These are phyloP conservation scores for Lanmaoa pseudosensibilis DNA, from an alignment of 768 basidiomycete genomes.

Conservation along the genomic window DNA sequence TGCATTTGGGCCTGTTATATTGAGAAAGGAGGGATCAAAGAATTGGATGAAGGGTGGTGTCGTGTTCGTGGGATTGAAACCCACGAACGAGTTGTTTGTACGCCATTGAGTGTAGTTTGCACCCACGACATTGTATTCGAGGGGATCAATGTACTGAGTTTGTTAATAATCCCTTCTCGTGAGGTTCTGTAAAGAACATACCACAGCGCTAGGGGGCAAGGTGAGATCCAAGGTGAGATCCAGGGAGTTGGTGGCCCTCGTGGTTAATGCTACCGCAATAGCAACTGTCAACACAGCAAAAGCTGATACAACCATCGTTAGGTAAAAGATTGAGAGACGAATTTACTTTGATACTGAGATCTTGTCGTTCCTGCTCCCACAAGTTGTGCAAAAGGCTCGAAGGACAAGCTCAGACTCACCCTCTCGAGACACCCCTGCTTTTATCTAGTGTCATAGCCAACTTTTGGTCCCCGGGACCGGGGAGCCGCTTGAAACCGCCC, in stretches of 20 bases:
- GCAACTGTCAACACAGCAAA: background rate
- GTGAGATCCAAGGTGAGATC: constrained; percentile 7
- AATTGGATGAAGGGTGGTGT: constrained; percentile 49
- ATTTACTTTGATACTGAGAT: background rate
- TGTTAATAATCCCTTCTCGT: background rate
- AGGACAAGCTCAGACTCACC: too few relatives aligned
- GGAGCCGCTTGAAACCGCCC: too few relatives aligned
- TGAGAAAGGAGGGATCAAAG: constrained; percentile 54
- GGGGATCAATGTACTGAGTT: constrained; percentile 50
- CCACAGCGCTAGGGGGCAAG: constrained; percentile 22
- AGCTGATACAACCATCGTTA: too few relatives aligned
- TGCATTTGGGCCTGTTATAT: constrained; percentile 56
- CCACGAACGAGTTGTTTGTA: constrained; percentile 37
- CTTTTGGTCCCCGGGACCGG: too few relatives aligned
- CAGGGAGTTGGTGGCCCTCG: background rate
- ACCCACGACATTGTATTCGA: constrained; percentile 52
- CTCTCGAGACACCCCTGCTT: too few relatives aligned
- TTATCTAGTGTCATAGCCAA: too few relatives aligned
- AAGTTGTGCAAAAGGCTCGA: too few relatives aligned
- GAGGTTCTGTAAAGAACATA: background rate
- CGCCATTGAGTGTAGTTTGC: constrained; percentile 40
- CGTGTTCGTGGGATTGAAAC: constrained; percentile 58
- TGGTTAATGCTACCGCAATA: background rate
- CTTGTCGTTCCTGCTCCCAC: background rate
- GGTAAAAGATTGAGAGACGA: too few relatives aligned